Evolutionary conservation across 1,284 basidiomycete species (phyloP).

Genomic region (Tilletia caries): DNA sequence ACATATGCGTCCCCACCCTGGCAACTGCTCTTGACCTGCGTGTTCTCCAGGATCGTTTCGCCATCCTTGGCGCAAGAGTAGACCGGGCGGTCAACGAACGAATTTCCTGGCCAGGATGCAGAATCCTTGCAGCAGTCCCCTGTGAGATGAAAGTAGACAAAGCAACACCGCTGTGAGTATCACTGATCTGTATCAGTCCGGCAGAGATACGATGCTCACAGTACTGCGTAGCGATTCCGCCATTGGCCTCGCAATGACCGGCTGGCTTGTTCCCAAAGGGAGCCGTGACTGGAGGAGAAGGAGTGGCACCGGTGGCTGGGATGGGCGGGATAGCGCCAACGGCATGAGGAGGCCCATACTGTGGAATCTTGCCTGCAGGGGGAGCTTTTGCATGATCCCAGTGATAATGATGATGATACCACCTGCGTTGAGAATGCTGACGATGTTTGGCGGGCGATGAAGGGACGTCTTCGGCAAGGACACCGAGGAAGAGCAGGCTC

Average conservation of each 20-base stretch:
- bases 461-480: no score
- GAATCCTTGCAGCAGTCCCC: slow-evolving; percentile 10
- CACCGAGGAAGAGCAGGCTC: no score
- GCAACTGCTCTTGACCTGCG: background rate
- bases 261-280: no score
- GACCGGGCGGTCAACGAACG: background rate
- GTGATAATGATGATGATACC: no score
- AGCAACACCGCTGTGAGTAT: background rate
- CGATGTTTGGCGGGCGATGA: no score
- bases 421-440: no score
- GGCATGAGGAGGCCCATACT: no score
- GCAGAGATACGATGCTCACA: background rate
- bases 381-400: no score
- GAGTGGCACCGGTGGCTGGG: no score
- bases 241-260: background rate
- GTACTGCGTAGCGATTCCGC: background rate
- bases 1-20: background rate
- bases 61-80: slow-evolving; percentile 3
- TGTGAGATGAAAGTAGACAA: background rate
- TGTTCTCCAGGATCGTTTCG: background rate
- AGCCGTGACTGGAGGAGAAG: no score
- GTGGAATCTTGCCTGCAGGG: no score
- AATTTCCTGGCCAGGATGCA: background rate
- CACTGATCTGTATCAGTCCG: background rate
- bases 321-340: no score